Evolutionary conservation across 2,329 filamentous ascomycete genomes (phyloP).

Genomic region (Sclerotinia glacialis): DNA sequence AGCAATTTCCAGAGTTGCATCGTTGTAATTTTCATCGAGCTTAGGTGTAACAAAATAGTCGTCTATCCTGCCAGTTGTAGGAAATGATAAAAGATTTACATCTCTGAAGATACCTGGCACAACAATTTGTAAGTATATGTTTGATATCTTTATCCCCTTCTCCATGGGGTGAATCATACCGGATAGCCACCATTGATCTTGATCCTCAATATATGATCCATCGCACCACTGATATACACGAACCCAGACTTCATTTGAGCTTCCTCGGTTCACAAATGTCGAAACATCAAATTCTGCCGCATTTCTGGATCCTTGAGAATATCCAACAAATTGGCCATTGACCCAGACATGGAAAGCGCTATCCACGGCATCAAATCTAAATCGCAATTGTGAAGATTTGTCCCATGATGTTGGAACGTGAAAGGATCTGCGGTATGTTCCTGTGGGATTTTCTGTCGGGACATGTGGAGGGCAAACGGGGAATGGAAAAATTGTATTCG

Average conservation of each 20-base stretch:
- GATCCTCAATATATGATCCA: constrained; percentile 67
- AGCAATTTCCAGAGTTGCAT: constrained; percentile 42
- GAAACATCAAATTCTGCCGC: constrained; percentile 68
- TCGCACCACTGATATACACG: constrained; percentile 71
- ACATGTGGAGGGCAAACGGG: constrained; percentile 61
- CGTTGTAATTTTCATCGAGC: constrained; percentile 51
- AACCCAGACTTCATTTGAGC: constrained; percentile 57
- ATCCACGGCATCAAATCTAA: constrained; percentile 71
- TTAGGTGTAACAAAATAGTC: constrained; percentile 56
- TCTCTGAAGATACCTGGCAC: constrained; percentile 60
- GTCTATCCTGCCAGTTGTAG: constrained; percentile 50
- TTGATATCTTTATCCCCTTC: neutral
- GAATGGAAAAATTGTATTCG: constrained; percentile 65
- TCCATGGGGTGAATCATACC: constrained; percentile 41
- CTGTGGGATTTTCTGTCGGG: constrained; percentile 53
- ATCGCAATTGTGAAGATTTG: constrained; percentile 51
- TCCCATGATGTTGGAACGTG: constrained; percentile 45
- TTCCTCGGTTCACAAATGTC: constrained; percentile 44
- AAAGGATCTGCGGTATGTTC: constrained; percentile 52
- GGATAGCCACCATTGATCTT: constrained; percentile 65
- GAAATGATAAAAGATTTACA: constrained; percentile 59
- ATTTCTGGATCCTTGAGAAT: constrained; percentile 67
- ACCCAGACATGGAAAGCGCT: constrained; percentile 69
- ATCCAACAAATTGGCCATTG: constrained; percentile 62
- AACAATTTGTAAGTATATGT: neutral